Evolutionary conservation across 176 grass and related monocot species (phyloP), one percentile per base, ranked within the genome.

Genomic region (Rhynchospora tenuis): DNA sequence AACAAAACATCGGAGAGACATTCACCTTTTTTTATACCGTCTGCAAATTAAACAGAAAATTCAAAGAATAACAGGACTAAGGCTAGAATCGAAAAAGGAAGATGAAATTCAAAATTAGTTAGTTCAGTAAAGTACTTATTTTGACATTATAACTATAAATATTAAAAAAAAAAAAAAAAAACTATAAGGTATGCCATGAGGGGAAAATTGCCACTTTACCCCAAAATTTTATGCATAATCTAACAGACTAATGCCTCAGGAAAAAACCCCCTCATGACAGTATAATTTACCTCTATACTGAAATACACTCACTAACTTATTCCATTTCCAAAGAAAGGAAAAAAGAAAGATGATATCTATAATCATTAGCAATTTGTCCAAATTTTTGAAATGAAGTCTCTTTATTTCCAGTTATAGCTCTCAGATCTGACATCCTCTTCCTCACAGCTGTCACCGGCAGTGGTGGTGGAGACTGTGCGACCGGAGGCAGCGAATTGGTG

Each of bases 171-270:
- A 7, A 33, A 83, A 84, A 50, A 58, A 3, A 15, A 13, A 81
- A 54, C 33, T 84, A 83, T 82, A 86, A 75, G 47, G 66, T 66
- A 58, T 79, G 80, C 86, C 84, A 89, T 68, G 26, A 88, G 87
- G 90, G 82, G 79, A 94, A 94, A 94, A 92, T 71, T 94, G 88
- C 80, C 24, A 46, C 64, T 86, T 90, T 94, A 86, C 92, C 90
- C 86, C 68, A 89, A 78, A 74, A 58, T 82, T 74, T 55, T 67
- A 57, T 85, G 68, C 75, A 88, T 20, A 84, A 87, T 64, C 87
- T 82, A 58, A 83, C 86, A 59, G 64, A 70, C 79, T 88, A 90
- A 79, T 88, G 85, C 67, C 85, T 85, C 79, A 54, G 50, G 7
- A 56, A 46, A 69, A 62, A 87, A 82, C 58, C 85, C 56, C 89